Percentiles rank a stretch among this genome's conserved stretches.
Conservation (phyloP, 1,139 yeast species). For the Blastobotrys indianensis region DNA sequence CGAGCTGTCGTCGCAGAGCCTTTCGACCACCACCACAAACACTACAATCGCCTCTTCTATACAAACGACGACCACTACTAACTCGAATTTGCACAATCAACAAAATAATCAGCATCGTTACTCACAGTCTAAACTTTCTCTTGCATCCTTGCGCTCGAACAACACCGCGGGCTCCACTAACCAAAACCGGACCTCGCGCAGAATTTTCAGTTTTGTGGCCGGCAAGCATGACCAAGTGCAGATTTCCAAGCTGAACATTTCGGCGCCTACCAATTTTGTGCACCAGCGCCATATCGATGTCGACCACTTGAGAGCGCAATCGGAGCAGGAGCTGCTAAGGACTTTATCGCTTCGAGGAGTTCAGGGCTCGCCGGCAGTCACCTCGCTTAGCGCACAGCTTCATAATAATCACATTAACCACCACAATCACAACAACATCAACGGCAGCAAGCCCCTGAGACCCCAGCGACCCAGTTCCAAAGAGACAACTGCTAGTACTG, state of each 20-base stretch:
- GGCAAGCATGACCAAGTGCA: neutral
- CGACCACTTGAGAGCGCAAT: slow-evolving; percentile 14
- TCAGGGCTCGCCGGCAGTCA: neutral
- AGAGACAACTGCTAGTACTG: too few species aligned
- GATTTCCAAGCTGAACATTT: slow-evolving; percentile 15
- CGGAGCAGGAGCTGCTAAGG: slow-evolving; percentile 9
- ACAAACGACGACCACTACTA: neutral
- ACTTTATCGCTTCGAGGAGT: slow-evolving; percentile 9
- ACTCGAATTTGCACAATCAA: neutral
- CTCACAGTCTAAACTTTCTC: neutral
- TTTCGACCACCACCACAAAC: slow-evolving; percentile 1
- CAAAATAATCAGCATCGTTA: slow-evolving; percentile 3
- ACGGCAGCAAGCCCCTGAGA: neutral
- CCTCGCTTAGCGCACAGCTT: too few species aligned
- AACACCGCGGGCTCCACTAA: slow-evolving; percentile 1
- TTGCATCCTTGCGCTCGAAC: slow-evolving; percentile 8
- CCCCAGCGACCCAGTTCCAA: too few species aligned
- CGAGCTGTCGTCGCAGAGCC: neutral
- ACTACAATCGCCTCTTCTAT: slow-evolving; percentile 2
- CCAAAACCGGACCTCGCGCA: slow-evolving; percentile 3
- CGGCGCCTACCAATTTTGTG: slow-evolving; percentile 26
- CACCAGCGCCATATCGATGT: slow-evolving; percentile 26
- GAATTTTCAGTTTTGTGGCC: slow-evolving; percentile 8
- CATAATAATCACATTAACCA: too few species aligned
- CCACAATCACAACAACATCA: neutral